Conservation (phyloP, 768 basidiomycete species). For the Amylocystis lapponica region DNA sequence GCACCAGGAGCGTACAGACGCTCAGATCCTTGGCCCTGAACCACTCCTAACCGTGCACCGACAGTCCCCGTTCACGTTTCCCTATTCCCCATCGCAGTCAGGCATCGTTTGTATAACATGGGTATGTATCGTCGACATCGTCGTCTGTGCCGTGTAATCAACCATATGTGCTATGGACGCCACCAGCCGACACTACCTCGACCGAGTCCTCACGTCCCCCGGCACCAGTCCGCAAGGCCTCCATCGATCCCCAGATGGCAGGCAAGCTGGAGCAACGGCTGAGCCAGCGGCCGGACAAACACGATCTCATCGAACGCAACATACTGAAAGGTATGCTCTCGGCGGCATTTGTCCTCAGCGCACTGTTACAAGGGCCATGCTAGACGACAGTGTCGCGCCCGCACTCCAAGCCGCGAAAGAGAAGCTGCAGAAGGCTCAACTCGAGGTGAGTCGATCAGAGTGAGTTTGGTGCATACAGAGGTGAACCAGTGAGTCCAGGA, state of each 20-base stretch:
- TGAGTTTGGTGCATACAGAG: background rate
- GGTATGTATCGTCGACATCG: too few relatives aligned
- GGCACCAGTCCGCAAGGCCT: slow-evolving; percentile 19
- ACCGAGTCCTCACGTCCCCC: background rate
- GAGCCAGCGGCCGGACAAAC: slow-evolving; percentile 48
- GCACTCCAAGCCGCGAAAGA: slow-evolving; percentile 55
- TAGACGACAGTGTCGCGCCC: slow-evolving; percentile 62
- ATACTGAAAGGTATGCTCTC: slow-evolving; percentile 55
- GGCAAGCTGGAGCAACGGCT: slow-evolving; percentile 50
- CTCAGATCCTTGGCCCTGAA: too few relatives aligned
- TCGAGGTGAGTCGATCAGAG: slow-evolving; percentile 49
- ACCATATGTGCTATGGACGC: too few relatives aligned
- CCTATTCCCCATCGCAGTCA: too few relatives aligned
- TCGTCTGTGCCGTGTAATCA: too few relatives aligned
- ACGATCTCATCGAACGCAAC: slow-evolving; percentile 59
- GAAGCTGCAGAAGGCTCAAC: slow-evolving; percentile 53
- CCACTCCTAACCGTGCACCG: too few relatives aligned
- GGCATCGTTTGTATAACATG: too few relatives aligned
- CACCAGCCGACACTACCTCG: too few relatives aligned
- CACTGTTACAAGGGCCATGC: background rate
- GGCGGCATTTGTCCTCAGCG: background rate
- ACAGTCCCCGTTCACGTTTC: too few relatives aligned
- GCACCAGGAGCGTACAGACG: too few relatives aligned
- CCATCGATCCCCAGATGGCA: slow-evolving; percentile 29
- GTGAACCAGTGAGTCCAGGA: slow-evolving; percentile 35